Conservation (phyloP, 1,284 basidiomycete species). For the Peniophora sp. region DNA sequence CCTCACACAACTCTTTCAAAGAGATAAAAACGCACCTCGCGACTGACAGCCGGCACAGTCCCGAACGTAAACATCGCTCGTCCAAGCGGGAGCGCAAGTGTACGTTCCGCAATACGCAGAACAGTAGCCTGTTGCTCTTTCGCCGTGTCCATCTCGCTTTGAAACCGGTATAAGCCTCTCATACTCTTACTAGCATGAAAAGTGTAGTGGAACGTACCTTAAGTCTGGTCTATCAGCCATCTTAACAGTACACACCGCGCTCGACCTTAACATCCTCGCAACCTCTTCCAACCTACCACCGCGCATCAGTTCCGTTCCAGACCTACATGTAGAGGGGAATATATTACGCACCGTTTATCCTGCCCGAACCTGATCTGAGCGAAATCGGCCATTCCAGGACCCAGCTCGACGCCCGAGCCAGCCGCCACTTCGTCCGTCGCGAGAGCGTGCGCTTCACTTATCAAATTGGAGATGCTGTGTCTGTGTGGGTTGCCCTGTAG, state of each 20-base stretch:
- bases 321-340: too few relatives aligned
- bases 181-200: background rate
- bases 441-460: slow-evolving; percentile 39
- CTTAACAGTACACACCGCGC: slow-evolving; percentile 56
- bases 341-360: too few relatives aligned
- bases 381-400: slow-evolving; percentile 64
- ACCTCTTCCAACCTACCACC: slow-evolving; percentile 86
- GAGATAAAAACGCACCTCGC: too few relatives aligned
- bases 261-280: slow-evolving; percentile 80
- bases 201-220: slow-evolving; percentile 38
- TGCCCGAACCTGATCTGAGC: slow-evolving; percentile 80
- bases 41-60: slow-evolving; percentile 60
- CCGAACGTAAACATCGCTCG: slow-evolving; percentile 85
- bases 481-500: slow-evolving; percentile 30
- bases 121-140: slow-evolving; percentile 80
- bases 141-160: slow-evolving; percentile 73
- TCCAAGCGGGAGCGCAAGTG: slow-evolving; percentile 79
- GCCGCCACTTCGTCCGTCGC: slow-evolving; percentile 46
- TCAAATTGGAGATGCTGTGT: slow-evolving; percentile 42
- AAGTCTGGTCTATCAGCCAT: slow-evolving; percentile 65
- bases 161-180: background rate
- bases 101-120: slow-evolving; percentile 74
- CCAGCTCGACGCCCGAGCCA: slow-evolving; percentile 63
- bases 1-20: too few relatives aligned
- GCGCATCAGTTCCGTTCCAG: too few relatives aligned